These are phyloP conservation scores for Suillus fuscotomentosus DNA, from an alignment of 768 basidiomycete genomes.

Conservation along the genomic window DNA sequence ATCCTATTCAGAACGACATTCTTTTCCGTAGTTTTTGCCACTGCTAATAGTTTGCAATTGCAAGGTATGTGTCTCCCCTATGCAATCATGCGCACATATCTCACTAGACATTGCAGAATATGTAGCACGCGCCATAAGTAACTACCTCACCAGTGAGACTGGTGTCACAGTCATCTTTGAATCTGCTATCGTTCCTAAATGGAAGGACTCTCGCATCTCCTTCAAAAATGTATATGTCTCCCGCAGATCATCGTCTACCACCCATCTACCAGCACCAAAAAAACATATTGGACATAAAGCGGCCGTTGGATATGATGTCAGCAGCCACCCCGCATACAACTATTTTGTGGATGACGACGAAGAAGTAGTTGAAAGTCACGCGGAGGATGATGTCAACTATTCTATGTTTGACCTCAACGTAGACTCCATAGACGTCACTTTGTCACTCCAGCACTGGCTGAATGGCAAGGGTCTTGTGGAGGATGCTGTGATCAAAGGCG, in stretches of 20 bases:
- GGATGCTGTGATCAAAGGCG: constrained; percentile 90
- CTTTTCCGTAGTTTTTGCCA: constrained; percentile 89
- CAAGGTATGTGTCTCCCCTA: constrained; percentile 54
- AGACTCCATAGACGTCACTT: constrained; percentile 92
- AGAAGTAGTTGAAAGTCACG: constrained; percentile 23
- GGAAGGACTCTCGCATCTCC: constrained; percentile 93
- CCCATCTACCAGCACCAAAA: constrained; percentile 15
- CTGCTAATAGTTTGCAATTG: constrained; percentile 80
- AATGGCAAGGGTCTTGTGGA: constrained; percentile 93
- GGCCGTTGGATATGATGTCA: constrained; percentile 73
- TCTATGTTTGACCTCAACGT: constrained; percentile 93
- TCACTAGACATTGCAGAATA: constrained; percentile 49
- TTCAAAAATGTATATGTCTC: constrained; percentile 98
- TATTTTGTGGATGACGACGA: constrained; percentile 61
- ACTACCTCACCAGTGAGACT: constrained; percentile 90
- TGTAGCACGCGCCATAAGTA: constrained; percentile 84
- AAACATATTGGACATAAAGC: constrained; percentile 45
- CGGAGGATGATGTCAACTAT: constrained; percentile 66
- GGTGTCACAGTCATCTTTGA: constrained; percentile 96
- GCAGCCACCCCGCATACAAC: constrained; percentile 73
- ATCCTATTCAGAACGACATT: constrained; percentile 74
- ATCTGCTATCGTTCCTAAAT: constrained; percentile 96
- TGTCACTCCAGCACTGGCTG: constrained; percentile 89
- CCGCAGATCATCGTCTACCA: constrained; percentile 53
- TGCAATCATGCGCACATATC: not conserved